phyloP scores from a whole-genome alignment of 1,284 basidiomycete species.

The Marasmius tenuissimus region DNA sequence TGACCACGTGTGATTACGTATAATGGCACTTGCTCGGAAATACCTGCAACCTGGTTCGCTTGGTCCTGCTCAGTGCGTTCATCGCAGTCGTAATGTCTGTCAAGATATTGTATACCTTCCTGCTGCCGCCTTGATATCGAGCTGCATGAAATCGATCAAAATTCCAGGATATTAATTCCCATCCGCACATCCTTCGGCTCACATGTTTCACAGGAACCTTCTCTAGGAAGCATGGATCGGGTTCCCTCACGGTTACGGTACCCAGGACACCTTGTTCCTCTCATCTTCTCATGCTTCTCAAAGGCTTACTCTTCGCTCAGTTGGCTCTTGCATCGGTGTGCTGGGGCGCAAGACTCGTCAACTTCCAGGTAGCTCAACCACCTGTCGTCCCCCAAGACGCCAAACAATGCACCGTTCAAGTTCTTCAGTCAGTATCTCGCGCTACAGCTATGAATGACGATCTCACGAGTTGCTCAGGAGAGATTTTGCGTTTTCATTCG shows the following conservation, averaged over 20 bases:
- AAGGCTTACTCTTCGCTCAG: constrained; percentile 11
- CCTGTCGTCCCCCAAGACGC: constrained; percentile 58
- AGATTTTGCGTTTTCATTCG: constrained; percentile 73
- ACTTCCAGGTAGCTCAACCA: constrained; percentile 75
- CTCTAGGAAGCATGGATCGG: not conserved
- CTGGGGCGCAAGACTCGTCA: constrained; percentile 38
- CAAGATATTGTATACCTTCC: not conserved
- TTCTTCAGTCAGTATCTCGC: constrained; percentile 55
- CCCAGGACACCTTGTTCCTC: not conserved
- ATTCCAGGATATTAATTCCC: not conserved
- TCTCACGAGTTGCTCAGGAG: constrained; percentile 39
- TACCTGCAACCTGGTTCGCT: not conserved
- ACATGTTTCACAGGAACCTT: not conserved
- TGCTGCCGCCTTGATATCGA: not conserved
- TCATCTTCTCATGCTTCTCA: not conserved
- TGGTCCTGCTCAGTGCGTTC: not conserved
- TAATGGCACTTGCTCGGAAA: not conserved
- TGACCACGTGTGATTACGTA: constrained; percentile 1
- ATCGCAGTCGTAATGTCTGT: not conserved
- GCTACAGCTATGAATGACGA: not conserved
- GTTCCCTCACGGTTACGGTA: not conserved
- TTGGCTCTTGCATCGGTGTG: constrained; percentile 12
- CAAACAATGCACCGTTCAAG: constrained; percentile 61
- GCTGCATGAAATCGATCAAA: not conserved
- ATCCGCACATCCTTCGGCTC: not conserved